Base-by-base conservation (phyloP, 257 asterid genomes). In the Schizonepeta tenuifolia region DNA sequence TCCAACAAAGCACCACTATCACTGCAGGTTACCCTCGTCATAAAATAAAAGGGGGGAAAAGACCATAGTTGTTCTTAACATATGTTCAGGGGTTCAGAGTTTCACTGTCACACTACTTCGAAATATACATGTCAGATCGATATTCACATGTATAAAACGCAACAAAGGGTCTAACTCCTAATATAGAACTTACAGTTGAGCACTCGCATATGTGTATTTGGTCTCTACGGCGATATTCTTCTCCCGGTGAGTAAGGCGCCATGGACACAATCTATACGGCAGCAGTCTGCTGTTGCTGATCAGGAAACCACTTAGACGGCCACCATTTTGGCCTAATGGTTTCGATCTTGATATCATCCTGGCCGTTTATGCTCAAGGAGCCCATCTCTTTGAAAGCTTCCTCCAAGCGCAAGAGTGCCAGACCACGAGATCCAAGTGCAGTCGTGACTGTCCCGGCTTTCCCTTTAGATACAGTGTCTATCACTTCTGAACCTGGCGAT, bases 291-390 rank as follows among this genome's bases (percentile, higher is more conserved):
- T 70, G 67, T 59, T 84, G 82, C 51, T 80, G 73, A 72, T 76
- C 84, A 4, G 36, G 72, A 50, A 53, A 67, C 98, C 96, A 93
- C 77, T 86, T 89, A 18, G 82, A 65, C 17, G 96, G 98, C 98
- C 98, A 93, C 98, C 98, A 93, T 22, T 90, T 79, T n/a, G 98
- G 97, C 74, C 78, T 76, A 64, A 75, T 58, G 54, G 86, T 75
- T 83, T 91, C 84, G 22, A 88, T 83, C 14, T 79, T 81, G 49
- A 93, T 78, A 70, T 86, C 93, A 72, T 87, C 91, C 15, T 55
- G 80, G 15, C 86, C 96, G 73, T 75, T 84, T 38, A 93, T 69
- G 77, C 80, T 73, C 78, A 91, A 76, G 11, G 78, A 40, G 62
- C 65, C 79, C 1, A 80, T 36, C 31, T 64, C 85, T 67, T 77